Evolutionary conservation across 2,329 filamentous ascomycete species (phyloP), one percentile per base, ranked within the genome.

Genomic region (Alternaria tenuissima): DNA sequence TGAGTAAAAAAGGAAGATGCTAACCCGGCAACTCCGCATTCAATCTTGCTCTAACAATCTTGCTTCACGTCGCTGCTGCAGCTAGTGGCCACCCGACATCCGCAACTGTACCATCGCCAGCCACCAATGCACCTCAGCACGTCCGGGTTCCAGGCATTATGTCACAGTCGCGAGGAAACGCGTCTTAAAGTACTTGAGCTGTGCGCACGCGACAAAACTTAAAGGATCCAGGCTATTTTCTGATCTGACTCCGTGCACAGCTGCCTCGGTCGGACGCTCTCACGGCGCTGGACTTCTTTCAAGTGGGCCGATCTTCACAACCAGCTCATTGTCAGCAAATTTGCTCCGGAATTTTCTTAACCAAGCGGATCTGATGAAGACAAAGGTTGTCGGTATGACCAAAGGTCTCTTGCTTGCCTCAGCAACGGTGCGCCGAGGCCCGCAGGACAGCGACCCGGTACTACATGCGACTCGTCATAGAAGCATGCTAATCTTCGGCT

Each of bases 111-210:
- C 61, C 58, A 64, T 55, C 48, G 62, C 61, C 63, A 69, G 63
- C 64, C 67, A 68, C 65, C 60, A 52, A 65, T 67, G 59, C 64
- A 65, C 55, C 62, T 67, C 59, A 66, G 64, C 67, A 69, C 64
- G 68, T 42, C 57, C 58, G 42, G 51, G n/a, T 56, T 52, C 55
- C 57, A 61, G 54, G 58, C 28, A 65, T 69, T 66, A 67, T 69
- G 66, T 72, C 70, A 74, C 70, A 64, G 67, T 68, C 75, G 69
- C 74, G 75, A 75, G 55, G 62, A 59, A 63, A 66, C 73, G 74
- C 73, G 74, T 72, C 63, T 65, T 64, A 64, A 67, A 68, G 64
- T 66, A 63, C 61, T 61, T 63, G 65, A 70, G 71, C 70, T 71
- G 64, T 65, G 63, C 63, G 62, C 67, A 71, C 72, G 73, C 72